These are phyloP conservation scores for Aspergillus aculeatus DNA, from an alignment of 2,329 filamentous ascomycete genomes.

Conservation along the genomic window DNA sequence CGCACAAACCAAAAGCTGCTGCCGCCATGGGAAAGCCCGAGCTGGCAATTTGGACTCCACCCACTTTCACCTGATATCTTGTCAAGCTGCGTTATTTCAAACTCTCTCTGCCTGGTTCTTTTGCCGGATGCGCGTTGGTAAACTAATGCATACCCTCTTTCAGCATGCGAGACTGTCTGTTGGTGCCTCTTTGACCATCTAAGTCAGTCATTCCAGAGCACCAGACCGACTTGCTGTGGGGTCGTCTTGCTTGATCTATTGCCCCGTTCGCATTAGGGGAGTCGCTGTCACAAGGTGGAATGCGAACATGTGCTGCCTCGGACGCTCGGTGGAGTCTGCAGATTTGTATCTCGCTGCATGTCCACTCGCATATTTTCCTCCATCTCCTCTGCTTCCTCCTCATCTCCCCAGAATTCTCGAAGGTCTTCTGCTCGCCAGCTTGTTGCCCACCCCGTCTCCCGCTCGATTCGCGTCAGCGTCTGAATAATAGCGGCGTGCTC, in stretches of 20 bases:
- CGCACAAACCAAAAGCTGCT: too few species aligned
- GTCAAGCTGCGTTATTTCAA: too few species aligned
- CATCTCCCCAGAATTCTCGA: constrained; percentile 53
- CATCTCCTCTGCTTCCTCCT: constrained; percentile 17
- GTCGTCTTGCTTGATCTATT: background rate
- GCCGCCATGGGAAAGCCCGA: too few species aligned
- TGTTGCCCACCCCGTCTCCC: constrained; percentile 55
- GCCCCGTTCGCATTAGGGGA: background rate
- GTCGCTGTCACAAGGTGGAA: background rate
- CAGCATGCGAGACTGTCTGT: too few species aligned
- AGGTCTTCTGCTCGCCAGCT: constrained; percentile 55
- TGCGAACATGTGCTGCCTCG: background rate
- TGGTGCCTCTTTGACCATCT: too few species aligned
- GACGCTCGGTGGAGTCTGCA: constrained; percentile 5
- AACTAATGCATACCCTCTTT: too few species aligned
- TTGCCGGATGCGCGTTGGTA: too few species aligned
- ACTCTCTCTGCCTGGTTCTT: too few species aligned
- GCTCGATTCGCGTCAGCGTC: constrained; percentile 51
- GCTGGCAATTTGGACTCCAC: too few species aligned
- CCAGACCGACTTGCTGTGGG: too few species aligned
- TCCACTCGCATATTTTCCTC: constrained; percentile 6
- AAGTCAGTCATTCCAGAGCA: too few species aligned
- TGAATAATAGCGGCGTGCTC: constrained; percentile 50
- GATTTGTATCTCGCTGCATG: constrained; percentile 2
- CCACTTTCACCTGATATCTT: too few species aligned